phyloP scores from a whole-genome alignment of 768 basidiomycete species.

The Sutorius australiensis region DNA sequence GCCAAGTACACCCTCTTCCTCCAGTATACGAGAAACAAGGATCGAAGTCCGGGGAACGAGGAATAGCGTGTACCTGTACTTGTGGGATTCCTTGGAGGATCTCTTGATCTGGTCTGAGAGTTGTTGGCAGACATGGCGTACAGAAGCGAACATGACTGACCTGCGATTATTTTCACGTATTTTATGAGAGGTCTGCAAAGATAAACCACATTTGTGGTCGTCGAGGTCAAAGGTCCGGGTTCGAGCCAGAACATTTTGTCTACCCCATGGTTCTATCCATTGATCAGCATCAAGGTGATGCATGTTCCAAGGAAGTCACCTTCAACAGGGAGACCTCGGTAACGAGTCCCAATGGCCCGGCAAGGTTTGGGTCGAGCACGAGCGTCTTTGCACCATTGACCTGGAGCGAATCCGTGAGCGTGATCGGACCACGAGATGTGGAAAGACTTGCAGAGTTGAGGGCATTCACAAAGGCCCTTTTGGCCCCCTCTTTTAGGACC shows the following conservation, averaged over 20 bases:
- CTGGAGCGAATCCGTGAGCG: slow-evolving; percentile 36
- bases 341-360: slow-evolving; percentile 91
- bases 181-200: slow-evolving; percentile 85
- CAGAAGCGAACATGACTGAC: slow-evolving; percentile 40
- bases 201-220: slow-evolving; percentile 89
- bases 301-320: slow-evolving; percentile 40
- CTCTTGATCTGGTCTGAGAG: slow-evolving; percentile 84
- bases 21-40: slow-evolving; percentile 79
- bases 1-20: slow-evolving; percentile 98
- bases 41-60: slow-evolving; percentile 87
- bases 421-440: neutral
- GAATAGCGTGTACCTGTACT: slow-evolving; percentile 81
- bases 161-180: slow-evolving; percentile 85
- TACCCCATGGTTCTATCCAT: slow-evolving; percentile 89
- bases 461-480: slow-evolving; percentile 77
- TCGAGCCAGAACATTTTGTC: slow-evolving; percentile 99
- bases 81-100: slow-evolving; percentile 64
- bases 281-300: slow-evolving; percentile 6
- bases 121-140: slow-evolving; percentile 20
- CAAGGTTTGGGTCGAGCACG: slow-evolving; percentile 83
- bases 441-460: slow-evolving; percentile 64
- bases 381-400: slow-evolving; percentile 95
- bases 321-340: slow-evolving; percentile 92
- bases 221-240: slow-evolving; percentile 74
- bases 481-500: slow-evolving; percentile 71